These are phyloP conservation scores for Phoma sp. DNA, from an alignment of 2,329 filamentous ascomycete species.

Conservation along the genomic window DNA sequence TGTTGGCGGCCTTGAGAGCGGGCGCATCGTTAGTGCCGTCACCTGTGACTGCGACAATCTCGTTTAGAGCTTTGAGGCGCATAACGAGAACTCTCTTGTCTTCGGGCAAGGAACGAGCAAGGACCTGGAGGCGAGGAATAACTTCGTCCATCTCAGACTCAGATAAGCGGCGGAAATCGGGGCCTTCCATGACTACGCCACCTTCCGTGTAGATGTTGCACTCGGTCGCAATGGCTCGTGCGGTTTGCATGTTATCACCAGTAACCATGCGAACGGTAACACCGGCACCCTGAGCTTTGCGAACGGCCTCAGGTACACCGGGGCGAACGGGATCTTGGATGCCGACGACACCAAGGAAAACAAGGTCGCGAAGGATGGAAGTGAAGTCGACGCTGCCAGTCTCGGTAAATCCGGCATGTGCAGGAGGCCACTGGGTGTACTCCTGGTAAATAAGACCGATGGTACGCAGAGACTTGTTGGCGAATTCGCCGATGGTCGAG, in stretches of 20 bases:
- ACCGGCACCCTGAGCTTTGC: conserved; percentile 86
- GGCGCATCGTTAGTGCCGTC: conserved; percentile 98
- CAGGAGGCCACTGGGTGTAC: conserved; percentile 47
- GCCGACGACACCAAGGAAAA: conserved; percentile 85
- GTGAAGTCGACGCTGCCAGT: conserved; percentile 31
- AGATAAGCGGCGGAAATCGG: conserved; percentile 86
- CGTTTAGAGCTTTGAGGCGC: conserved; percentile 84
- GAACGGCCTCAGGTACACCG: conserved; percentile 84
- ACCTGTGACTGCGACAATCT: conserved; percentile 97
- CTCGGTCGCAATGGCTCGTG: conserved; percentile 93
- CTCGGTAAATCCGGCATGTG: conserved; percentile 24
- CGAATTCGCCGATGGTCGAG: conserved; percentile 48
- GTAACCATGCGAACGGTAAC: conserved; percentile 97
- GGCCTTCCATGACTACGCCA: conserved; percentile 82
- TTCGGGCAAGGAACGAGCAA: conserved; percentile 92
- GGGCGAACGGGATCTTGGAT: conserved; percentile 96
- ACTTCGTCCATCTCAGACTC: conserved; percentile 79
- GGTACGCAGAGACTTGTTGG: conserved; percentile 51
- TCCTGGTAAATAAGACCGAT: conserved; percentile 54
- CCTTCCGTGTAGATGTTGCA: conserved; percentile 85
- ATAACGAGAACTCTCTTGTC: conserved; percentile 97
- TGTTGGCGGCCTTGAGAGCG: conserved; percentile 95
- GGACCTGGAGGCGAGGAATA: conserved; percentile 82
- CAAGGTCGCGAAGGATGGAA: conserved; percentile 59
- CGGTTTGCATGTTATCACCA: conserved; percentile 94